A percentile compares a stretch with the other conserved stretches of the same genome.
phyloP scores from a whole-genome alignment of 441 rosid species.

The Jatropha podagrica region DNA sequence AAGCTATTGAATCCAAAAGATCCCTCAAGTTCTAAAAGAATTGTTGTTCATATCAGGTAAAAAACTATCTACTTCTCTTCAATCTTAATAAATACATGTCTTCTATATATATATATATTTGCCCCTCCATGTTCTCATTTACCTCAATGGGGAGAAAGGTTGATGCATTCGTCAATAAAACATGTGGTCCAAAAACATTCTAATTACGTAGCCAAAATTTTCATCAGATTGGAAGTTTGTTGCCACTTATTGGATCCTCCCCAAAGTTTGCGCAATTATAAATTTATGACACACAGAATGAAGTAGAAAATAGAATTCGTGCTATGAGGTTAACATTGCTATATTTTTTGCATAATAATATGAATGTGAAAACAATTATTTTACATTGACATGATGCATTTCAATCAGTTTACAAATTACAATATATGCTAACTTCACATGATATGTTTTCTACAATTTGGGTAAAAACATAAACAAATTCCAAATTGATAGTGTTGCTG shows the following conservation, averaged over 20 bases:
- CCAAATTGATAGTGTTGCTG: neutral
- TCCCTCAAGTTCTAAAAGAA: neutral
- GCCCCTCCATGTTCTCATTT: constrained; percentile 8
- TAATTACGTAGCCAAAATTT: neutral
- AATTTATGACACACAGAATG: neutral
- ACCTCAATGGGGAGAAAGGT: constrained; percentile 21
- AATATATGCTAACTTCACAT: neutral
- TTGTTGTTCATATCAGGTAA: neutral
- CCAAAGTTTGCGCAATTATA: neutral
- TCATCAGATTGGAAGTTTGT: neutral
- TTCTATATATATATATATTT: neutral
- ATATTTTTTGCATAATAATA: neutral
- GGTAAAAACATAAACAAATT: neutral
- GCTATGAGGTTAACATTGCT: neutral
- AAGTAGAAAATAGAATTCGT: neutral
- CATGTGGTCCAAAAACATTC: constrained; percentile 1
- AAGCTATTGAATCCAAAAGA: neutral
- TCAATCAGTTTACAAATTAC: neutral
- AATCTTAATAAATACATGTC: neutral
- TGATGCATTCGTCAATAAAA: neutral
- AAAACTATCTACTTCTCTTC: no score
- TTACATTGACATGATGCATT: no score
- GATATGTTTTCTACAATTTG: neutral
- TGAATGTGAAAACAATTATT: neutral
- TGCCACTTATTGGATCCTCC: neutral